phyloP scores from a whole-genome alignment of 306 rosid species.

The Inga leiocalycina region DNA sequence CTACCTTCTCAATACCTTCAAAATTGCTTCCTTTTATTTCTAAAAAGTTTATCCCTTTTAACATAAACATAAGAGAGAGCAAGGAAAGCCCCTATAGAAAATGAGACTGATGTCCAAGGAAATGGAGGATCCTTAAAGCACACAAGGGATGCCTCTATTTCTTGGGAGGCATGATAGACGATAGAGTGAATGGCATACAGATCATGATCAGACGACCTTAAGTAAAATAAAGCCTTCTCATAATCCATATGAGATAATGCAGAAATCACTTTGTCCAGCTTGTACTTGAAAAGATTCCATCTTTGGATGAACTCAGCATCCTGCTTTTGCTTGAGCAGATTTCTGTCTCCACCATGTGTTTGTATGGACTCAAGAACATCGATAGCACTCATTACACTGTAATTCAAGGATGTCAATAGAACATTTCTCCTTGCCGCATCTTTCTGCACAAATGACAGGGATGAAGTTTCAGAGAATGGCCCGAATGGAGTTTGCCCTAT shows the following conservation, averaged over 20 bases:
- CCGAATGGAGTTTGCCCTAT: slow-evolving; percentile 97
- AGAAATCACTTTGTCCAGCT: slow-evolving; percentile 90
- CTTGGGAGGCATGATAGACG: slow-evolving; percentile 77
- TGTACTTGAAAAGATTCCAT: slow-evolving; percentile 85
- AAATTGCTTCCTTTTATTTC: slow-evolving; percentile 92
- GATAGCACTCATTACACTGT: slow-evolving; percentile 63
- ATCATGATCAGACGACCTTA: slow-evolving; percentile 91
- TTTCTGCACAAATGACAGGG: slow-evolving; percentile 88
- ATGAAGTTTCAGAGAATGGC: slow-evolving; percentile 73
- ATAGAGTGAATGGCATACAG: slow-evolving; percentile 82
- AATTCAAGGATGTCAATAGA: slow-evolving; percentile 77
- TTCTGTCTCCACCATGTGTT: slow-evolving; percentile 82
- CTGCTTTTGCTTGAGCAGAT: slow-evolving; percentile 73
- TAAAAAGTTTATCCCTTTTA: slow-evolving; percentile 67
- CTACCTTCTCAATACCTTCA: slow-evolving; percentile 50
- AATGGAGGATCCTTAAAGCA: slow-evolving; percentile 93
- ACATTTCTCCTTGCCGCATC: slow-evolving; percentile 91
- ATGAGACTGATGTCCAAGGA: slow-evolving; percentile 69
- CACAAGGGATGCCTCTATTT: slow-evolving; percentile 82
- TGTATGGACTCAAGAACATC: slow-evolving; percentile 74
- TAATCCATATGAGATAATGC: slow-evolving; percentile 84
- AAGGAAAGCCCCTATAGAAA: slow-evolving; percentile 52
- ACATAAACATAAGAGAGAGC: slow-evolving; percentile 68
- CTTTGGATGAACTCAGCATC: slow-evolving; percentile 74
- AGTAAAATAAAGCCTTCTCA: slow-evolving; percentile 79